Conservation (phyloP, 208 protist genomes). For the Acanthamoeba castellanii region DNA sequence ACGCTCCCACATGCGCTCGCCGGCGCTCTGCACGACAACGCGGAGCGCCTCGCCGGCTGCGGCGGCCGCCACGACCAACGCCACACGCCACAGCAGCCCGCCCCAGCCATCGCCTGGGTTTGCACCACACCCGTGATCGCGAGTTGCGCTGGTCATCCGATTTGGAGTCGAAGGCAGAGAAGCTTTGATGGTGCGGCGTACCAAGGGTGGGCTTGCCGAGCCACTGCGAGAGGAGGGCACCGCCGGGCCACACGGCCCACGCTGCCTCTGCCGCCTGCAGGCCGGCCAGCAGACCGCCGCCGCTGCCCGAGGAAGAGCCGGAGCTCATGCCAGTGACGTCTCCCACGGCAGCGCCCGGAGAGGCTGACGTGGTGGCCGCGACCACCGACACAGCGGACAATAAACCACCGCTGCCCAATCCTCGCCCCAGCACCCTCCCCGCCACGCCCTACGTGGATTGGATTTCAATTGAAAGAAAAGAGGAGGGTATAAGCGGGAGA, state of each 20-base stretch:
- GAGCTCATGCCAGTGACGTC: not conserved
- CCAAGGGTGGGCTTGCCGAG: not conserved
- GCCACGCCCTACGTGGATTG: too few relatives aligned
- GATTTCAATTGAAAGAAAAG: too few relatives aligned
- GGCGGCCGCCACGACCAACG: not conserved
- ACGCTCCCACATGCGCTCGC: not conserved
- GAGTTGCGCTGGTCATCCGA: too few relatives aligned
- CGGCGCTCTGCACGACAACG: not conserved
- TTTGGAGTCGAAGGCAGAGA: not conserved
- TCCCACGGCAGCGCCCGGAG: too few relatives aligned
- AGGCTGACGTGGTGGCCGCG: too few relatives aligned
- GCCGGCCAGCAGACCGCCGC: not conserved
- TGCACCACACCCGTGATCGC: too few relatives aligned
- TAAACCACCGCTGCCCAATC: too few relatives aligned
- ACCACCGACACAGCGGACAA: too few relatives aligned
- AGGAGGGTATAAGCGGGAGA: too few relatives aligned
- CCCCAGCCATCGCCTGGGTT: not conserved
- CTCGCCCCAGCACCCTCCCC: too few relatives aligned
- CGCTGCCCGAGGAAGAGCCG: not conserved
- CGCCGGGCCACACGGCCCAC: not conserved
- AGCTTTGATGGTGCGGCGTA: not conserved
- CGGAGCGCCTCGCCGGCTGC: slow-evolving; percentile 3
- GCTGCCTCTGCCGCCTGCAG: not conserved
- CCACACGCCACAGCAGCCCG: not conserved
- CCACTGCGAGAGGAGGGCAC: not conserved